Base-by-base conservation (phyloP, 768 basidiomycete genomes). In the Boletus bicolor region DNA sequence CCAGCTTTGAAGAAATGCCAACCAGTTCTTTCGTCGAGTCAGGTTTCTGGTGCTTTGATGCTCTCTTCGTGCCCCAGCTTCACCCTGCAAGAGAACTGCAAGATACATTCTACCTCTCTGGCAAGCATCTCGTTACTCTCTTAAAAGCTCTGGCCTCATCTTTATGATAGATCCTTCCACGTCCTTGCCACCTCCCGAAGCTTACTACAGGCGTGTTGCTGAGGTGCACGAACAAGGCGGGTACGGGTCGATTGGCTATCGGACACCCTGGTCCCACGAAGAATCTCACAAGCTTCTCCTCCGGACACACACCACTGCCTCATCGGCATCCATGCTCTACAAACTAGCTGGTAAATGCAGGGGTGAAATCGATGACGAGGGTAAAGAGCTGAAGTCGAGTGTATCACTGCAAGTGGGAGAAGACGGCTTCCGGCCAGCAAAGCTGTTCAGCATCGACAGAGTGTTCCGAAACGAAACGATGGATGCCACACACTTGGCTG, bases 1-100 rank as follows among this genome's bases (percentile, higher is more conserved):
- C 15, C 61, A 98, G 96, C 10, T 99, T 98, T 75, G 87, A 93
- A 46, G 97, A 99, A 74, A 99, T 99, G 97, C 93, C 95, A 14
- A 98, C 97, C 9, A 85, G 86, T 48, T 85, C 87, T 52, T 99
- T 93, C 70, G 94, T 99, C 53, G 97, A 99, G 74, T 96, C 93
- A 21, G 91, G 90, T 36, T 99, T 98, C 81, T 99, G 97, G 97
- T 97, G 94, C 71, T 98, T 99, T 74, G 97, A 99, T 72, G 86
- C 95, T 2, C 80, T 99, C 61, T 99, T 96, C 72, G 97, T 99
- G 0, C 97, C 97, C 0, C 97, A 99, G 68, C 96, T 98, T 71
- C 97, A 99, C 76, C 97, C 97, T 7, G 97, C 97, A 12, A 85
- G 97, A 66, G 97, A 99, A 61, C 68, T 98, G 46, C 97, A 99